Percentiles rank a stretch among this genome's conserved stretches.
Evolutionary conservation across 1,139 yeast species (phyloP).

Genomic region (Pichiaceae sp.): DNA sequence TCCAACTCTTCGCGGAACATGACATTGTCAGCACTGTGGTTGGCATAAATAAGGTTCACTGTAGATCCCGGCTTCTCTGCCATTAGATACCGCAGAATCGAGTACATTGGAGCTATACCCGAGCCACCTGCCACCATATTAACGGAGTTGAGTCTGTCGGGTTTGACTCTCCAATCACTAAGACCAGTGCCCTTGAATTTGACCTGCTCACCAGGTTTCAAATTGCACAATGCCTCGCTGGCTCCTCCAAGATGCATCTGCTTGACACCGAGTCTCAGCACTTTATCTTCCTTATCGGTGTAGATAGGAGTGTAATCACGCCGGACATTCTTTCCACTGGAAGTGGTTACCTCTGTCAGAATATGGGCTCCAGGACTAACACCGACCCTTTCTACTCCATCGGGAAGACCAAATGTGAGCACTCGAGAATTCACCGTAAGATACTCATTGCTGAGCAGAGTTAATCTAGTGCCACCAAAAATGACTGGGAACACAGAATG

Average conservation of each 20-base stretch:
- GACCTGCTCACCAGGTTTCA: neutral
- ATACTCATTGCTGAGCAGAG: neutral
- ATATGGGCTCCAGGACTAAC: neutral
- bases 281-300: neutral
- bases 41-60: slow-evolving; percentile 4
- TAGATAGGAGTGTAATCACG: neutral
- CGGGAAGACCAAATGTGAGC: neutral
- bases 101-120: slow-evolving; percentile 5
- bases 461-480: neutral
- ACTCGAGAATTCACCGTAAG: neutral
- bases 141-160: slow-evolving; percentile 1
- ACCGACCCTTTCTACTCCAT: neutral
- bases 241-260: neutral
- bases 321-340: neutral
- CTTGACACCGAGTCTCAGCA: neutral
- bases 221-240: neutral
- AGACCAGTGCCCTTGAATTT: too few relatives aligned
- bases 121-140: slow-evolving; percentile 5
- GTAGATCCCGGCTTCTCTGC: slow-evolving; percentile 1
- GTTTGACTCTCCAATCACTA: neutral
- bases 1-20: slow-evolving; percentile 4
- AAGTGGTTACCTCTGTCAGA: neutral
- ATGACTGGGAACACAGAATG: neutral
- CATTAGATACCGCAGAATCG: slow-evolving; percentile 1
- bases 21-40: slow-evolving; percentile 4